Conservation (phyloP, 352 stramenopile genomes). For the Lagenidium giganteum region DNA sequence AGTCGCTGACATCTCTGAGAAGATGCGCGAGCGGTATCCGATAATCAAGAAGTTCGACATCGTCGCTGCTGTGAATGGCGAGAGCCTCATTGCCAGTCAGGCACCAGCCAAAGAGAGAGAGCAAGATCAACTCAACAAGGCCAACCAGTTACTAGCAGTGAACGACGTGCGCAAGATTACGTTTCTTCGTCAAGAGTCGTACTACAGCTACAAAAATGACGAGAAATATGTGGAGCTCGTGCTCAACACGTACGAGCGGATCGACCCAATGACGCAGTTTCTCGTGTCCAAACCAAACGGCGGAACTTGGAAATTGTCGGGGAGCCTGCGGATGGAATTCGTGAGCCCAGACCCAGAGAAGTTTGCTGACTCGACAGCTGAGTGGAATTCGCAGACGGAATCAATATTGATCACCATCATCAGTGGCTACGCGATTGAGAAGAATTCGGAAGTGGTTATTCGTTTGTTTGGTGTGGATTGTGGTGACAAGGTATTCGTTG, state of each 20-base stretch:
- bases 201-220: slow-evolving; percentile 35
- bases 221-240: slow-evolving; percentile 21
- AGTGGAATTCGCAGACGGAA: slow-evolving; percentile 19
- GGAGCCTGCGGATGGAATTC: slow-evolving; percentile 23
- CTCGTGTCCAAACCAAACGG: slow-evolving; percentile 22
- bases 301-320: slow-evolving; percentile 20
- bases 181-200: slow-evolving; percentile 46
- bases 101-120: slow-evolving; percentile 26
- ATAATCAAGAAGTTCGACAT: slow-evolving; percentile 54
- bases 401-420: slow-evolving; percentile 27
- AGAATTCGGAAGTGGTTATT: slow-evolving; percentile 27
- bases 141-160: slow-evolving; percentile 20
- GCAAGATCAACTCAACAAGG: slow-evolving; percentile 15
- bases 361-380: slow-evolving; percentile 18
- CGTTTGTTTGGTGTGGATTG: slow-evolving; percentile 27
- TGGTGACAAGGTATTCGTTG: slow-evolving; percentile 22
- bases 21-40: slow-evolving; percentile 28
- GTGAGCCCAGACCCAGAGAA: slow-evolving; percentile 20
- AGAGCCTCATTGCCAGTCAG: slow-evolving; percentile 16
- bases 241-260: slow-evolving; percentile 25
- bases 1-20: slow-evolving; percentile 23
- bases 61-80: slow-evolving; percentile 31
- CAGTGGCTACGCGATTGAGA: slow-evolving; percentile 18
- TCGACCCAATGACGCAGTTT: slow-evolving; percentile 24
- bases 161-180: slow-evolving; percentile 27